Evolutionary conservation across 2,329 filamentous ascomycete species (phyloP).

Genomic region (Fusarium metavorans): DNA sequence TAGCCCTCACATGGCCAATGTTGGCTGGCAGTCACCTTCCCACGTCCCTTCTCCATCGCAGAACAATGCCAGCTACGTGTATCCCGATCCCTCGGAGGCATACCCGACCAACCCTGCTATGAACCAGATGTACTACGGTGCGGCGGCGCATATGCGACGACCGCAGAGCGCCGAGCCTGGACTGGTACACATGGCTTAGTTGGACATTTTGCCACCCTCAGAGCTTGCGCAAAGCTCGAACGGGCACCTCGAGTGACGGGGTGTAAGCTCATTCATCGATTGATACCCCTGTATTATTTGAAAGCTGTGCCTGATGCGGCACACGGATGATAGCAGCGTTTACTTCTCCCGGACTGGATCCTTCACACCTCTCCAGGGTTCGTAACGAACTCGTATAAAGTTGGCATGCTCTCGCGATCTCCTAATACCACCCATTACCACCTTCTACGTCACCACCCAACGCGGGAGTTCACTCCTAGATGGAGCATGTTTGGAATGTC

Average conservation of each 20-base stretch:
- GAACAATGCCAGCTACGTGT: conserved; percentile 75
- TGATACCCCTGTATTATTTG: conserved; percentile 43
- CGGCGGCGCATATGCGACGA: conserved; percentile 73
- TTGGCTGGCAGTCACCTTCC: conserved; percentile 89
- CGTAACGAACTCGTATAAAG: conserved; percentile 30
- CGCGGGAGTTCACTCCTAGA: conserved; percentile 42
- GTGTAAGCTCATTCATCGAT: conserved; percentile 18
- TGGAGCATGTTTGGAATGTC: conserved; percentile 41
- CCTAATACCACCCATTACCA: conserved; percentile 35
- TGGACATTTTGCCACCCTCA: conserved; percentile 27
- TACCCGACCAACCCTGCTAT: conserved; percentile 70
- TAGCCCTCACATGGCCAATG: conserved; percentile 85
- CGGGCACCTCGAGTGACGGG: conserved; percentile 9
- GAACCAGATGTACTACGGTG: conserved; percentile 79
- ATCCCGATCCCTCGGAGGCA: conserved; percentile 81
- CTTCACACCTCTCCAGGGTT: conserved; percentile 17
- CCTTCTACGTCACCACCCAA: conserved; percentile 8
- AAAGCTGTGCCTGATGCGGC: conserved; percentile 22
- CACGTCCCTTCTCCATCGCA: conserved; percentile 80
- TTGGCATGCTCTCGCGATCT: conserved; percentile 35
- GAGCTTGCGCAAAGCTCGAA: conserved; percentile 17
- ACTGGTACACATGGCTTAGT: conserved; percentile 56
- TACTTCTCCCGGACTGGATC: conserved; percentile 35
- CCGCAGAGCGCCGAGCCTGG: conserved; percentile 80
- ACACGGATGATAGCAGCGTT: conserved; percentile 32